These are phyloP conservation scores for Diplodia mutila DNA, from an alignment of 2,329 filamentous ascomycete species.

Conservation along the genomic window DNA sequence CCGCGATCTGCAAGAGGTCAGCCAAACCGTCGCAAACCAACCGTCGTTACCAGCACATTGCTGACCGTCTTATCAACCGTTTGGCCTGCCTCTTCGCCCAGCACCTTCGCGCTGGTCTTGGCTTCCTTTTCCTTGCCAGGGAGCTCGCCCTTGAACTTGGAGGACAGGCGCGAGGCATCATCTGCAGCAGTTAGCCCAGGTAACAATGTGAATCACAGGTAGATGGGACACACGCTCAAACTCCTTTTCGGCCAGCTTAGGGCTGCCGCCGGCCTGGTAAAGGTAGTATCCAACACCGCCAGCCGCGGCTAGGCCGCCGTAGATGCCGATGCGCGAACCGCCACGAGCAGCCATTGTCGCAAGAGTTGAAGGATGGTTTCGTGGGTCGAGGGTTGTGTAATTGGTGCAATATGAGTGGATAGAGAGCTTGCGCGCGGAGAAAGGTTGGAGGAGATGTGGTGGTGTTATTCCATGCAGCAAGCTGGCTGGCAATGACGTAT, in stretches of 20 bases:
- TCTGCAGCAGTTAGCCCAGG: constrained; percentile 54
- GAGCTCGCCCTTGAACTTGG: constrained; percentile 67
- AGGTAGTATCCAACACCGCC: constrained; percentile 82
- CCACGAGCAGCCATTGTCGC: constrained; percentile 24
- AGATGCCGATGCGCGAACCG: constrained; percentile 9
- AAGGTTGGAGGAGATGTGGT: neutral
- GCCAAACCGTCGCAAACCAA: neutral
- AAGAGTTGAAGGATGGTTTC: neutral
- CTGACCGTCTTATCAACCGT: constrained; percentile 65
- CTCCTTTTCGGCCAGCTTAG: constrained; percentile 83
- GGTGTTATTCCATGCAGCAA: neutral
- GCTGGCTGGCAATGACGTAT: neutral
- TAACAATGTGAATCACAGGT: constrained; percentile 8
- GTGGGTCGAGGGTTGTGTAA: neutral
- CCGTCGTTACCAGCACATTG: constrained; percentile 38
- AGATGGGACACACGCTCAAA: constrained; percentile 70
- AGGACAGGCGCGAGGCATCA: constrained; percentile 72
- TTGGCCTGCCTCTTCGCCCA: constrained; percentile 47
- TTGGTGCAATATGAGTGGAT: neutral
- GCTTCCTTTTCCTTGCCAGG: constrained; percentile 65
- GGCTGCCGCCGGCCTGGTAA: constrained; percentile 80
- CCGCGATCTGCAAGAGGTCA: constrained; percentile 38
- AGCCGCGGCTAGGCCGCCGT: constrained; percentile 8
- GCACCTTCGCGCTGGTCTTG: constrained; percentile 65
- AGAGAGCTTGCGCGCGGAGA: neutral